A percentile compares a stretch with the other conserved stretches of the same genome.
phyloP scores from a whole-genome alignment of 768 basidiomycete genomes.

The Suillus spraguei region DNA sequence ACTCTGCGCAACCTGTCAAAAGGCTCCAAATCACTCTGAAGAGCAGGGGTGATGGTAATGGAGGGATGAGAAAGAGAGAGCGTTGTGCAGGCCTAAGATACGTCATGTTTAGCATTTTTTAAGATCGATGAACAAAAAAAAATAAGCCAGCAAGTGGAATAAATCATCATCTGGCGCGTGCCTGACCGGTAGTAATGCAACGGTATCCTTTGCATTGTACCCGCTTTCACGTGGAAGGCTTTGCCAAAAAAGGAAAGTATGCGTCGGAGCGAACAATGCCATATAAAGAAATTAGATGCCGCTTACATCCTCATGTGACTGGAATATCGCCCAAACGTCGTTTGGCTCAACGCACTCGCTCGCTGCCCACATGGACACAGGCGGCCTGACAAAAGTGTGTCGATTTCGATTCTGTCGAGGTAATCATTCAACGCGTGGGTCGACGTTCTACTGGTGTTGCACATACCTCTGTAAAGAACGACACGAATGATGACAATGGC shows the following conservation, averaged over 20 bases:
- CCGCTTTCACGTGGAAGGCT: constrained; percentile 20
- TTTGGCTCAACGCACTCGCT: constrained; percentile 38
- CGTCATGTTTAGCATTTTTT: constrained; percentile 17
- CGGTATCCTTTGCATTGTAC: constrained; percentile 3
- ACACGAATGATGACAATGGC: constrained; percentile 27
- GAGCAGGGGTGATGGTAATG: constrained; percentile 55
- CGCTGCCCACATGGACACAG: constrained; percentile 52
- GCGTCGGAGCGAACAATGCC: constrained; percentile 11
- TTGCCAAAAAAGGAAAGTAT: constrained; percentile 12
- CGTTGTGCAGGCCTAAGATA: constrained; percentile 53
- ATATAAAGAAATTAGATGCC: neutral
- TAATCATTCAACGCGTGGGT: neutral
- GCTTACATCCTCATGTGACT: constrained; percentile 63
- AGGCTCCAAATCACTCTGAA: constrained; percentile 65
- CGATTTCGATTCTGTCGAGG: constrained; percentile 16
- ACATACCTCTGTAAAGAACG: constrained; percentile 29
- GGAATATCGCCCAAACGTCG: constrained; percentile 59
- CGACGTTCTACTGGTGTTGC: neutral
- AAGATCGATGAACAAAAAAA: constrained; percentile 16
- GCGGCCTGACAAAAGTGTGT: constrained; percentile 19
- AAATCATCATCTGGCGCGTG: neutral
- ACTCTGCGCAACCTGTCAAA: constrained; percentile 57
- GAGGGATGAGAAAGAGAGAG: constrained; percentile 51
- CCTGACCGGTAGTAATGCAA: constrained; percentile 8
- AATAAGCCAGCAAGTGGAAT: constrained; percentile 5